Conservation (phyloP, 345 rosid species). For the Dimocarpus longan region DNA sequence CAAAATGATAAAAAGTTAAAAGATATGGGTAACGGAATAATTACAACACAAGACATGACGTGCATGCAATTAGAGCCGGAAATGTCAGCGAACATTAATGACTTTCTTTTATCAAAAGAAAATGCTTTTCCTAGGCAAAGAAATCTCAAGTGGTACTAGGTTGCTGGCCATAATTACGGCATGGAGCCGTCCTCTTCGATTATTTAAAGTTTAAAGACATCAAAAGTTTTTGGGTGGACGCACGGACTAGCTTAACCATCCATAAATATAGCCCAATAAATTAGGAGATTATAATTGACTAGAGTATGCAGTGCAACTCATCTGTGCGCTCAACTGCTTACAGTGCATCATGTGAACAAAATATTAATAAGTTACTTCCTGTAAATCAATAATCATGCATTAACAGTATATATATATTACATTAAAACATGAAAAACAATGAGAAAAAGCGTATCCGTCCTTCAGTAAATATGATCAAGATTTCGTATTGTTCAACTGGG, state of each 20-base stretch:
- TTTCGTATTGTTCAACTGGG: no score
- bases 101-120: neutral
- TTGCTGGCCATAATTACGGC: constrained; percentile 49
- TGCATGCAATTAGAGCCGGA: neutral
- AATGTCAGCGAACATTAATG: neutral
- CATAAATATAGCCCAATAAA: neutral
- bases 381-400: no score
- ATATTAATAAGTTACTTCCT: no score
- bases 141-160: constrained; percentile 53
- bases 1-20: neutral
- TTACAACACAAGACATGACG: neutral
- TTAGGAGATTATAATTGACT: neutral
- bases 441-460: no score
- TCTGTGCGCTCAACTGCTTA: no score
- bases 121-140: neutral
- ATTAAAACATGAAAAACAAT: no score
- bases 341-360: no score
- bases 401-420: no score
- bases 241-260: neutral
- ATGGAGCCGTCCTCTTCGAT: constrained; percentile 23
- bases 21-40: neutral
- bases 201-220: constrained; percentile 8
- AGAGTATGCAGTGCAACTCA: no score
- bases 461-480: no score
- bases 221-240: no score